Conservation (phyloP, 805 yeast species). For the Millerozyma acaciae region DNA sequence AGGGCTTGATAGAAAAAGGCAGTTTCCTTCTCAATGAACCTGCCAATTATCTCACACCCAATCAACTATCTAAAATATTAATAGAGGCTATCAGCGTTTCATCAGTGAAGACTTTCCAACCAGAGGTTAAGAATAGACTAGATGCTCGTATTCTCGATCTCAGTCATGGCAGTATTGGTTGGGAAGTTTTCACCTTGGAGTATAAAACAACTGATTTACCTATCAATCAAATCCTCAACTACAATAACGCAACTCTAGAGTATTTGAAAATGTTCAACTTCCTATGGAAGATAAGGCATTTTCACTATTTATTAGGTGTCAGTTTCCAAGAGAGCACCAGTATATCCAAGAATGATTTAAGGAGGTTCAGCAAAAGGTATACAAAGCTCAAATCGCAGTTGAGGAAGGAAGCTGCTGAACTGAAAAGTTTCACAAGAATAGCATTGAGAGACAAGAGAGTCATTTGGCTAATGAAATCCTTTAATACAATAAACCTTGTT, state of each 20-base stretch:
- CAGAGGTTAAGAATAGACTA: slow-evolving; percentile 46
- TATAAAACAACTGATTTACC: slow-evolving; percentile 58
- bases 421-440: slow-evolving; percentile 22
- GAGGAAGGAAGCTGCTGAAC: slow-evolving; percentile 37
- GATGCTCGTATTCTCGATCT: slow-evolving; percentile 82
- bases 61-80: slow-evolving; percentile 60
- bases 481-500: slow-evolving; percentile 32
- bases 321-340: slow-evolving; percentile 24
- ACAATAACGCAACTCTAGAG: slow-evolving; percentile 31
- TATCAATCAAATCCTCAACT: slow-evolving; percentile 36
- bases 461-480: slow-evolving; percentile 27
- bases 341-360: slow-evolving; percentile 24
- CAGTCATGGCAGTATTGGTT: slow-evolving; percentile 66
- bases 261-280: slow-evolving; percentile 82
- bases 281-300: slow-evolving; percentile 72
- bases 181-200: slow-evolving; percentile 91
- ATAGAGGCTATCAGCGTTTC: slow-evolving; percentile 60
- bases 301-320: slow-evolving; percentile 46
- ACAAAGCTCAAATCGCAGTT: slow-evolving; percentile 23
- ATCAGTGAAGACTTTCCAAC: slow-evolving; percentile 39
- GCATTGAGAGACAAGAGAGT: slow-evolving; percentile 26
- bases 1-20: slow-evolving; percentile 56
- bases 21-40: slow-evolving; percentile 52
- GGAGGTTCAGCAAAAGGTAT: slow-evolving; percentile 11
- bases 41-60: slow-evolving; percentile 59